Base-by-base conservation (phyloP, 352 stramenopile genomes). In the Pythium angustatum region DNA sequence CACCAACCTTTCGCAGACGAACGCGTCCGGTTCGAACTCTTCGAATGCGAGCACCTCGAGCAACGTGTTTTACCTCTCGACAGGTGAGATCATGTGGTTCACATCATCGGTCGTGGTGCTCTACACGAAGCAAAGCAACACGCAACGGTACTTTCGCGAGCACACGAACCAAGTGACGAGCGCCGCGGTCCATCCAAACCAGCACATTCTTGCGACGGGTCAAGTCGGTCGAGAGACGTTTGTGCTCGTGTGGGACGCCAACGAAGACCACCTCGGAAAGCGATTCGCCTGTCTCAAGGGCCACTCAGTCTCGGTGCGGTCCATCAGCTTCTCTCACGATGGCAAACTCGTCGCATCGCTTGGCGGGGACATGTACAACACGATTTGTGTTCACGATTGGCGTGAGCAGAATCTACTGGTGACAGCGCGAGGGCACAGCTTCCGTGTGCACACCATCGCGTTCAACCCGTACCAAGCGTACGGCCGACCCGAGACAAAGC, bases 391-490 rank as follows among this genome's bases (percentile, higher is more conserved):
- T 38, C 80, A 91, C 68, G 79, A 90, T 63, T 91, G 83, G 83
- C 77, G 81, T 34, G 73, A 85, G 2, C 74, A 88, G 40, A 83
- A 66, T 19, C 52, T 88, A 17, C 63, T 91, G 5, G 67, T 77
- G 14, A 89, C 73, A 7, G 77, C 79, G 15, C 69, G 78, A 28
- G 83, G 83, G 3, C 83, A 90, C 59, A 91, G 78, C 34, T 86
- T 89, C 49, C 77, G 80, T 24, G 83, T 91, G 2, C 73, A 89
- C 30, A 73, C 71, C 8, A 53, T 91, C 21, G 80, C 76, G 17
- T 91, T 91, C 61, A 91, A 90, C 52, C 83, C 83, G 21, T 89
- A 78, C 38, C 80, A 91, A 62, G 83, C 79, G 19, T 89, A 83
- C 38, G 79, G 83, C 0, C 72, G 82, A 11, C 83, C 79, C 11